These are phyloP conservation scores for Ascomycota sp. DNA, from an alignment of 2,329 filamentous ascomycete species.

Conservation along the genomic window DNA sequence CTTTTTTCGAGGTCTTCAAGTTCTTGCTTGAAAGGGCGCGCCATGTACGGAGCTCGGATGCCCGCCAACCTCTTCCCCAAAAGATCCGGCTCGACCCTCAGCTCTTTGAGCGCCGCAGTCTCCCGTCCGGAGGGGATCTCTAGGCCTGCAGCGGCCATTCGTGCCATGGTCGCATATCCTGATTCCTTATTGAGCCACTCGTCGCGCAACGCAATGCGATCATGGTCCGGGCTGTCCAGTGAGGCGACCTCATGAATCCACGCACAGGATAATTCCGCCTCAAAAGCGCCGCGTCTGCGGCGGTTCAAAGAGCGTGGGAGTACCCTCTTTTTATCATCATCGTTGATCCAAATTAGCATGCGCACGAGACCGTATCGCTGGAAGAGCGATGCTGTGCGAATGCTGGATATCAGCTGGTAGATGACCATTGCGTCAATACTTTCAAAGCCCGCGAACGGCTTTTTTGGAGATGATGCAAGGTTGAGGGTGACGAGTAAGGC, in stretches of 20 bases:
- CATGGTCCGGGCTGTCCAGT: constrained; percentile 11
- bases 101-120: constrained; percentile 8
- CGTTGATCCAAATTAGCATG: constrained; percentile 52
- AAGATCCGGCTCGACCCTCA: constrained; percentile 6
- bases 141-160: constrained; percentile 25
- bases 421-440: constrained; percentile 37
- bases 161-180: constrained; percentile 14
- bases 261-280: constrained; percentile 40
- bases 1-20: constrained; percentile 16
- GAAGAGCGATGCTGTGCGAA: constrained; percentile 38
- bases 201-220: constrained; percentile 20
- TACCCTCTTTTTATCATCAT: constrained; percentile 35
- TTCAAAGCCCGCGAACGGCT: constrained; percentile 27
- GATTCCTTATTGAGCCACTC: constrained; percentile 26
- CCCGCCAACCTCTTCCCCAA: constrained; percentile 11
- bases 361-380: constrained; percentile 63
- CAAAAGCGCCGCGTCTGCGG: constrained; percentile 35
- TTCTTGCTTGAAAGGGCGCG: constrained; percentile 21
- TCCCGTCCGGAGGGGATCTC: constrained; percentile 24
- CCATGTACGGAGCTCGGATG: constrained; percentile 8
- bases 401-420: constrained; percentile 38
- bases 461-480: constrained; percentile 32
- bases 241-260: constrained; percentile 38
- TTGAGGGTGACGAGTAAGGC: constrained; percentile 56
- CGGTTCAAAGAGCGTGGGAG: constrained; percentile 38